Evolutionary conservation across 345 rosid species (phyloP), one percentile per base, ranked within the genome.

Genomic region (Eucalyptus sp.): DNA sequence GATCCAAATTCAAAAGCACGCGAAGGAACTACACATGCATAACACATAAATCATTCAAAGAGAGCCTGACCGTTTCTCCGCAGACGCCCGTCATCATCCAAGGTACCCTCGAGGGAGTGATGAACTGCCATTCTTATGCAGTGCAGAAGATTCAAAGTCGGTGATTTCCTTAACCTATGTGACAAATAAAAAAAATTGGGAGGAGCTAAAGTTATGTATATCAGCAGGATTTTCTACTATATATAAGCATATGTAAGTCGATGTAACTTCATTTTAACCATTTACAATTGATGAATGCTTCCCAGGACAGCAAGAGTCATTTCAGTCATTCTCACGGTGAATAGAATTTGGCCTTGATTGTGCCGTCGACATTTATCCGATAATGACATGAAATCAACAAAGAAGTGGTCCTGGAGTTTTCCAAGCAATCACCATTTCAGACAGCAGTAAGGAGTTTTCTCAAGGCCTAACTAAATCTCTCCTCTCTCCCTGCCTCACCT

Each of bases 81-180:
- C 7, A 88, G 92, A 84, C 88, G 96, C 4, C 93, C 95, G 43
- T 92, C 93, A n/a, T 94, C 96, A 44, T 92, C 93, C 43, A 52
- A 86, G 48, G 52, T 27, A 50, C 85, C 87, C 89, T 92, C 91
- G 7, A 88, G 81, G 81, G 91, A 88, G 50, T 89, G 88, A 14
- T 91, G 80, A 43, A 92, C 91, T 41, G 92, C 92, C 94, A 93
- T 93, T 81, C n/a, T 37, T 44, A 12, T 41, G 84, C 27, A 20
- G 84, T 41, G 48, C 84, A 20, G 48, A 76, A 37, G 84, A 76
- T 76, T 76, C 84, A 76, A 76, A 76, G 24, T 43, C 44, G 48
- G 46, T 24, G 48, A 41, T 76, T 76, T 37, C 84, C 84, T 76
- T 76, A 20, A 20, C 29, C 84, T 37, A 10, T 41, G 84, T 11